phyloP scores from a whole-genome alignment of 1,139 yeast species.

The Nakaseomyces uthaithaninus region DNA sequence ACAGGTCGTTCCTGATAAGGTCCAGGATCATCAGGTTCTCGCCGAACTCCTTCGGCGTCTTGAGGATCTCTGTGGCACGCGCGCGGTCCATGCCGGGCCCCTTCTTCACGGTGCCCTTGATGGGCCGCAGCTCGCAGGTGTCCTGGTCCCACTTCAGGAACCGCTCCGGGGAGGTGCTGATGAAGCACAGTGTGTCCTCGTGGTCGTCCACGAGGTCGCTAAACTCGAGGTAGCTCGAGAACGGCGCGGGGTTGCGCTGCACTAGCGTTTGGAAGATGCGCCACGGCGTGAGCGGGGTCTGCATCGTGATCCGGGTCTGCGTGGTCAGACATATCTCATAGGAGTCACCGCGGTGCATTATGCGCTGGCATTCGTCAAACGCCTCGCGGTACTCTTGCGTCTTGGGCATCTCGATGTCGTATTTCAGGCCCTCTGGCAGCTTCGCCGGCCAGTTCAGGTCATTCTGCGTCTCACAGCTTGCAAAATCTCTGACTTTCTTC shows the following conservation, averaged over 20 bases:
- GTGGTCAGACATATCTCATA: constrained; percentile 90
- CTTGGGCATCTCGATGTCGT: constrained; percentile 41
- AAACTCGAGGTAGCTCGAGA: constrained; percentile 71
- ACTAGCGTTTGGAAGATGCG: constrained; percentile 67
- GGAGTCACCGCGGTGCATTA: constrained; percentile 74
- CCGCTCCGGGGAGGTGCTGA: constrained; percentile 92
- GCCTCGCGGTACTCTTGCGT: constrained; percentile 46
- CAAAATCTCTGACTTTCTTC: constrained; percentile 5
- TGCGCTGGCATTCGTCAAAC: constrained; percentile 60
- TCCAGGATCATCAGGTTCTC: constrained; percentile 97
- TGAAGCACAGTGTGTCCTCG: constrained; percentile 37
- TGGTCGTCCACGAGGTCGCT: constrained; percentile 38
- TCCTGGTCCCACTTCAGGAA: constrained; percentile 68
- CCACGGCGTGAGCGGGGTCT: constrained; percentile 53
- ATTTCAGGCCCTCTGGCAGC: constrained; percentile 20
- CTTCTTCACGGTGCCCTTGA: constrained; percentile 88
- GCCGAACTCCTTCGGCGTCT: constrained; percentile 88
- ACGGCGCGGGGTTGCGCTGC: constrained; percentile 82
- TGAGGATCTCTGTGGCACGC: constrained; percentile 55
- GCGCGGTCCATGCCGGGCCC: constrained; percentile 43
- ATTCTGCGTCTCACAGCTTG: constrained; percentile 4
- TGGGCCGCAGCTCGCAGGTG: constrained; percentile 77
- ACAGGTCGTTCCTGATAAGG: constrained; percentile 83
- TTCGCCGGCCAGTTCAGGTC: constrained; percentile 16
- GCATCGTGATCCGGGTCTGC: constrained; percentile 54